These are phyloP conservation scores for Backusella liffmaniae DNA, from an alignment of 192 early-diverging fungal species.

Conservation along the genomic window DNA sequence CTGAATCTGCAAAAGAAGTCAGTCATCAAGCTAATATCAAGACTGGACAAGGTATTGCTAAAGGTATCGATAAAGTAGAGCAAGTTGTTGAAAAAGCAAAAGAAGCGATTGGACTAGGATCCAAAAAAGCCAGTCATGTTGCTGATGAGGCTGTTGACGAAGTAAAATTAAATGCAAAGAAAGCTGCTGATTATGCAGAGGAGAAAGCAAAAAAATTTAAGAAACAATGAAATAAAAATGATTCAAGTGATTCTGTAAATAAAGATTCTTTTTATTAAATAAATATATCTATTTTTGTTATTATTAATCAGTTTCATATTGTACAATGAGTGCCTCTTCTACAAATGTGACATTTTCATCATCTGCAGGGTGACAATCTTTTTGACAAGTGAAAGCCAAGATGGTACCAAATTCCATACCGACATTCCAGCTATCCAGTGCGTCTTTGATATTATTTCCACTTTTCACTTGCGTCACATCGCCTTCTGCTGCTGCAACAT, in stretches of 20 bases:
- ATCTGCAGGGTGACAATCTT: slow-evolving; percentile 65
- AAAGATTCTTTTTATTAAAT: neutral
- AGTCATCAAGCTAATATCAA: slow-evolving; percentile 21
- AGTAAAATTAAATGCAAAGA: slow-evolving; percentile 4
- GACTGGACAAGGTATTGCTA: slow-evolving; percentile 22
- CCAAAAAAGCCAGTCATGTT: slow-evolving; percentile 14
- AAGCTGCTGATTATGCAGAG: neutral
- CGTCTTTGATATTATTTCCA: slow-evolving; percentile 32
- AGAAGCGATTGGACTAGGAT: slow-evolving; percentile 18
- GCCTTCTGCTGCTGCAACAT: slow-evolving; percentile 38
- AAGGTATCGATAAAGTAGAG: slow-evolving; percentile 27
- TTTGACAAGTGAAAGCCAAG: slow-evolving; percentile 74
- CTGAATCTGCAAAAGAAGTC: slow-evolving; percentile 10
- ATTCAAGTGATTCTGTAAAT: neutral
- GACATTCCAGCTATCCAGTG: slow-evolving; percentile 53
- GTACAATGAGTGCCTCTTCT: slow-evolving; percentile 61
- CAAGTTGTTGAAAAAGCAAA: slow-evolving; percentile 24
- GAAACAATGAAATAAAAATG: neutral
- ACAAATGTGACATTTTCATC: slow-evolving; percentile 47
- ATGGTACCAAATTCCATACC: slow-evolving; percentile 93
- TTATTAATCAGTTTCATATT: slow-evolving; percentile 46
- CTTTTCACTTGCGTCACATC: slow-evolving; percentile 36
- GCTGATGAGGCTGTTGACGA: slow-evolving; percentile 3
- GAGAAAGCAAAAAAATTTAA: neutral
- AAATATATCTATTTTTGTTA: neutral